These are phyloP conservation scores for Golovinomyces cichoracearum DNA, from an alignment of 2,329 filamentous ascomycete genomes.

Conservation along the genomic window DNA sequence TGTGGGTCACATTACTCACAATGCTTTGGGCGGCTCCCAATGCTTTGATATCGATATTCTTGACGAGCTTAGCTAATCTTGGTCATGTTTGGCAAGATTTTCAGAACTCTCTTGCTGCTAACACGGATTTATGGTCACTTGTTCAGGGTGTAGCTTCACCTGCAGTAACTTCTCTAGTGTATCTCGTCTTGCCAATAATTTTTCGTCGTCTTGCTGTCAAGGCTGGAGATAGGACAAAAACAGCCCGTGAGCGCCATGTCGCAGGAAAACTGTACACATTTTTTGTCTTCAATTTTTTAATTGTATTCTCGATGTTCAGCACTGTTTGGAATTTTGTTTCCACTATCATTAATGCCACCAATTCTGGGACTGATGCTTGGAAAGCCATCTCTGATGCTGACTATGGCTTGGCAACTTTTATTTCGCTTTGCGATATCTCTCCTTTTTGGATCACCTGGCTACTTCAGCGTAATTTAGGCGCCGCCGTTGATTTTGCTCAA, in stretches of 20 bases:
- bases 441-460: slow-evolving; percentile 89
- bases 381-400: slow-evolving; percentile 37
- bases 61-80: slow-evolving; percentile 63
- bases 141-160: slow-evolving; percentile 82
- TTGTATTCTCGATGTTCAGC: slow-evolving; percentile 83
- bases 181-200: slow-evolving; percentile 65
- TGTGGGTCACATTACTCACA: slow-evolving; percentile 64
- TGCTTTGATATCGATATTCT: slow-evolving; percentile 76
- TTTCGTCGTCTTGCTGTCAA: slow-evolving; percentile 67
- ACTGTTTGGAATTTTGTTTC: slow-evolving; percentile 51
- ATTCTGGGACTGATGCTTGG: slow-evolving; percentile 35
- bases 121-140: slow-evolving; percentile 52
- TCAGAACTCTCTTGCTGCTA: slow-evolving; percentile 30
- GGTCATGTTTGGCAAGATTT: slow-evolving; percentile 60
- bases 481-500: slow-evolving; percentile 81
- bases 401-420: slow-evolving; percentile 38
- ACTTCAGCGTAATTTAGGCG: slow-evolving; percentile 74
- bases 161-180: slow-evolving; percentile 64
- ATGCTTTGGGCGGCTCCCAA: slow-evolving; percentile 77
- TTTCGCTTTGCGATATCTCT: slow-evolving; percentile 55
- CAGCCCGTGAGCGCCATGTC: slow-evolving; percentile 73
- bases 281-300: slow-evolving; percentile 89
- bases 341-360: slow-evolving; percentile 32
- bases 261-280: slow-evolving; percentile 76
- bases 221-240: slow-evolving; percentile 77